A percentile compares a stretch with the other conserved stretches of the same genome.
These are phyloP conservation scores for Halenospora varia DNA, from an alignment of 495 filamentous ascomycete genomes.

Conservation along the genomic window DNA sequence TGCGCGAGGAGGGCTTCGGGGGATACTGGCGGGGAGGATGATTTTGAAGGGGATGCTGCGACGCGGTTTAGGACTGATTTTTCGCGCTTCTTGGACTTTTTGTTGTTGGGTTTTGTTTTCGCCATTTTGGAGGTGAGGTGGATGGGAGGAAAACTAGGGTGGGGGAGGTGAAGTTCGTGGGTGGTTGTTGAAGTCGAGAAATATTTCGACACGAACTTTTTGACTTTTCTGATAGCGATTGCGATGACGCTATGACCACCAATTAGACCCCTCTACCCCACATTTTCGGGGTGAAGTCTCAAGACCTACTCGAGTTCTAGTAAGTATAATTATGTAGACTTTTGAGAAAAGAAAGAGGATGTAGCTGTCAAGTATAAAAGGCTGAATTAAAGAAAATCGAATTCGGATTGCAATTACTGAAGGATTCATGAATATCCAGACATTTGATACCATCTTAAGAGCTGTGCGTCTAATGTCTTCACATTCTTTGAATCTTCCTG, in stretches of 20 bases:
- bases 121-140: constrained; percentile 17
- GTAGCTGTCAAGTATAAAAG: no score
- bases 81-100: constrained; percentile 30
- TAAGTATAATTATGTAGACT: no score
- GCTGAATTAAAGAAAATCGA: no score
- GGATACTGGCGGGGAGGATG: constrained; percentile 33
- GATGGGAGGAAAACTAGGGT: neutral
- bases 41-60: constrained; percentile 15
- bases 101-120: constrained; percentile 28
- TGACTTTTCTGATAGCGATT: neutral
- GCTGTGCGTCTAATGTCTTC: no score
- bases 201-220: neutral
- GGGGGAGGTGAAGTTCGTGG: neutral
- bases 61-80: constrained; percentile 27
- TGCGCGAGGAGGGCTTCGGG: constrained; percentile 55
- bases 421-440: no score
- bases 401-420: no score
- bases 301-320: no score
- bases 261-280: constrained; percentile 1
- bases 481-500: no score
- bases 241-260: constrained; percentile 2
- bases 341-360: no score
- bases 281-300: neutral
- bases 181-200: neutral
- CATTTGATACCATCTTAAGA: no score